These are phyloP conservation scores for Stellera chamaejasme DNA, from an alignment of 345 rosid species.

Conservation along the genomic window DNA sequence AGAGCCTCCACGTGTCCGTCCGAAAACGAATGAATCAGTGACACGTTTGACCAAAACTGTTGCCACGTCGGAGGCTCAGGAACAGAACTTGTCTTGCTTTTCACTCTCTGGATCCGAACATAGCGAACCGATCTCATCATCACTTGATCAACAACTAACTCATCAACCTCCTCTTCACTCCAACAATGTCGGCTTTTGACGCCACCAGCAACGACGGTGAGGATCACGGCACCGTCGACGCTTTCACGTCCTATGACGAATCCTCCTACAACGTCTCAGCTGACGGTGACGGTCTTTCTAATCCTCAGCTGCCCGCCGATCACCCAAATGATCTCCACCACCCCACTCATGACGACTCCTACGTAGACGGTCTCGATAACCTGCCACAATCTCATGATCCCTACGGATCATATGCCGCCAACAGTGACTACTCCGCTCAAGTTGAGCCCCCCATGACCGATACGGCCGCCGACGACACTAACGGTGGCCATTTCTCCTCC, in stretches of 20 bases:
- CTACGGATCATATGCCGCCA: conserved; percentile 35
- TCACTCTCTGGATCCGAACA: conserved; percentile 15
- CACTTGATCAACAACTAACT: background rate
- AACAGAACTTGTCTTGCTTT: background rate
- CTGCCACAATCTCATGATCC: conserved; percentile 31
- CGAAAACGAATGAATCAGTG: background rate
- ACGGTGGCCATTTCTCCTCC: conserved; percentile 28
- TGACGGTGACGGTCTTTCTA: background rate
- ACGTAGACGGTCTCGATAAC: conserved; percentile 17
- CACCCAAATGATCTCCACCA: conserved; percentile 8
- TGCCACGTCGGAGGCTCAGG: background rate
- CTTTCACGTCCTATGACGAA: conserved; percentile 22
- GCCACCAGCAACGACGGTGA: conserved; percentile 18
- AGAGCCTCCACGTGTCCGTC: background rate
- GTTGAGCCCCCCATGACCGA: conserved; percentile 26
- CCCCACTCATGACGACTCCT: background rate
- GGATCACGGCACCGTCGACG: conserved; percentile 10
- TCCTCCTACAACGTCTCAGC: conserved; percentile 19
- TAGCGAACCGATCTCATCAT: background rate
- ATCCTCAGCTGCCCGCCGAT: conserved; percentile 13
- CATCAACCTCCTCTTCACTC: conserved; percentile 12
- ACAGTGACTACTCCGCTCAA: conserved; percentile 35
- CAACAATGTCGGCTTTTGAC: conserved; percentile 13
- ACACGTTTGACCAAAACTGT: background rate
- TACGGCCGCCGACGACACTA: conserved; percentile 14